Conservation (phyloP, 805 yeast species). For the Starmerella bombicola region DNA sequence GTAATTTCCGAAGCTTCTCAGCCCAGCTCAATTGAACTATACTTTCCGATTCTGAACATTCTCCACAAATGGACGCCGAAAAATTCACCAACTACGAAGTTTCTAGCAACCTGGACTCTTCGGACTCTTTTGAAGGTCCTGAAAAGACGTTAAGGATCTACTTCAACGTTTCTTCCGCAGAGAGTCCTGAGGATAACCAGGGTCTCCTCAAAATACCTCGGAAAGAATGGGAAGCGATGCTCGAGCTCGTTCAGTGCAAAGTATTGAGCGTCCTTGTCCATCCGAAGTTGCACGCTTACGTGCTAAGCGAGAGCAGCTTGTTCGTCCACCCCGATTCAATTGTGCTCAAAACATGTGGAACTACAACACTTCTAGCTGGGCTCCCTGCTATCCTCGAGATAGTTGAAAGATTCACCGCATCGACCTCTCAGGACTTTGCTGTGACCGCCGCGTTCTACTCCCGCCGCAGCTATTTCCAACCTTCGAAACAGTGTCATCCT, state of each 20-base stretch:
- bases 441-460: slow-evolving; percentile 61
- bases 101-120: slow-evolving; percentile 68
- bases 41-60: no score
- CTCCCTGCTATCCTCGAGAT: slow-evolving; percentile 49
- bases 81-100: slow-evolving; percentile 62
- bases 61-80: slow-evolving; percentile 19
- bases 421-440: slow-evolving; percentile 6
- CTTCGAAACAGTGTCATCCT: slow-evolving; percentile 64
- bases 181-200: slow-evolving; percentile 14
- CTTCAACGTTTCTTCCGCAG: slow-evolving; percentile 34
- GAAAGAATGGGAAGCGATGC: slow-evolving; percentile 53
- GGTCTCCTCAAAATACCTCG: slow-evolving; percentile 53
- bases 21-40: no score
- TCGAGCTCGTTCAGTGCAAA: slow-evolving; percentile 79
- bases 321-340: slow-evolving; percentile 80
- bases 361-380: slow-evolving; percentile 80
- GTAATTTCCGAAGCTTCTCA: no score
- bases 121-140: slow-evolving; percentile 94
- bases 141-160: slow-evolving; percentile 85
- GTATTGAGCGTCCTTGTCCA: slow-evolving; percentile 68
- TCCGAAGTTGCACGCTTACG: slow-evolving; percentile 57
- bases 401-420: slow-evolving; percentile 29
- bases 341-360: slow-evolving; percentile 89
- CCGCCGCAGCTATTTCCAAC: slow-evolving; percentile 86
- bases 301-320: slow-evolving; percentile 77